phyloP scores from a whole-genome alignment of 257 asterid species.

The Fraxinus americana region DNA sequence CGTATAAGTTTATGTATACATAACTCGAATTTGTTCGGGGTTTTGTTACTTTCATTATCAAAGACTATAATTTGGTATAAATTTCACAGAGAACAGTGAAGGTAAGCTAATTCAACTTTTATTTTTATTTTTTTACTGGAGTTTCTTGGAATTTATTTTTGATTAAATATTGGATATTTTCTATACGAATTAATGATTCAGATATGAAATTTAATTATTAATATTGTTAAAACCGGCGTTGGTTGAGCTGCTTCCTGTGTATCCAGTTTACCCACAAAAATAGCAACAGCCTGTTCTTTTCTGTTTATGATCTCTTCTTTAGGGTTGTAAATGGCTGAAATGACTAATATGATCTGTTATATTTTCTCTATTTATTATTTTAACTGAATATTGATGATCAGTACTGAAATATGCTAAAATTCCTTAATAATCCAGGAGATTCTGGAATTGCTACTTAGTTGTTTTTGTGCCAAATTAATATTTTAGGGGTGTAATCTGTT shows the following conservation, averaged over 20 bases:
- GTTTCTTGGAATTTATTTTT: background rate
- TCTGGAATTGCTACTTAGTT: background rate
- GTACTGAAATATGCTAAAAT: too few relatives aligned
- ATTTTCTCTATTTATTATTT: too few relatives aligned
- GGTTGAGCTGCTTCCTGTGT: background rate
- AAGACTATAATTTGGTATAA: too few relatives aligned
- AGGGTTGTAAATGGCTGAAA: background rate
- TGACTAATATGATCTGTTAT: background rate
- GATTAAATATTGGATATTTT: background rate
- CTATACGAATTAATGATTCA: too few relatives aligned
- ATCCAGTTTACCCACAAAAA: background rate
- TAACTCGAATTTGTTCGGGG: too few relatives aligned
- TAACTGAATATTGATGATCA: background rate
- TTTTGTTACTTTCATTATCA: too few relatives aligned
- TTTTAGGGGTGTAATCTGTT: slow-evolving; percentile 7
- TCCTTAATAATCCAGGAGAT: too few relatives aligned
- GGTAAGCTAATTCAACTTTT: too few relatives aligned
- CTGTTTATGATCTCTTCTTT: background rate
- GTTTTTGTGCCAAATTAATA: background rate
- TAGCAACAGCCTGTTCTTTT: background rate
- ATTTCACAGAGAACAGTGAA: too few relatives aligned
- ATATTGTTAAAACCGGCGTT: background rate
- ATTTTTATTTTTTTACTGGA: too few relatives aligned
- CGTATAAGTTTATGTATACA: too few relatives aligned
- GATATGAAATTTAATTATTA: background rate